Evolutionary conservation across 345 rosid genomes (phyloP).

Genomic region (Brassica nigra): DNA sequence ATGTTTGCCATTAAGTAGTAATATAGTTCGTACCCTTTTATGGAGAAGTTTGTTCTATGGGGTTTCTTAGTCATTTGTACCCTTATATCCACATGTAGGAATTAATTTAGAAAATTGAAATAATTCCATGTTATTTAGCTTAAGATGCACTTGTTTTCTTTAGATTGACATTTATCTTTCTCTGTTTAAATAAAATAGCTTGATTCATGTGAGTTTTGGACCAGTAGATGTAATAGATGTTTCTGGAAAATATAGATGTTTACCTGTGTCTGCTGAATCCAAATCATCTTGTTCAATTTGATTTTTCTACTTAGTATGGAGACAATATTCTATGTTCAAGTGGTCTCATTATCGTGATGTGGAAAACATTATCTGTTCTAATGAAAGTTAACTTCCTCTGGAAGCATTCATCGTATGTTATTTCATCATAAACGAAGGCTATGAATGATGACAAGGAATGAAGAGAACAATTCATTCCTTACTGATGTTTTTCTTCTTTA

Average conservation of each 20-base stretch:
- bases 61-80: constrained; percentile 10
- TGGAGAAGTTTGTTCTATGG: neutral
- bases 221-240: constrained; percentile 4
- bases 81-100: neutral
- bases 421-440: neutral
- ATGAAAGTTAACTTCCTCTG: constrained; percentile 3
- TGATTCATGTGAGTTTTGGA: constrained; percentile 15
- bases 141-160: constrained; percentile 17
- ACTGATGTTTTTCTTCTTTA: no score
- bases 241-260: neutral
- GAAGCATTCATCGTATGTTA: constrained; percentile 3
- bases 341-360: no score
- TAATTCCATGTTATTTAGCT: constrained; percentile 3
- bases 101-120: neutral
- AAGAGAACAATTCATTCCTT: no score
- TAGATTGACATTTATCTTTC: constrained; percentile 5
- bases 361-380: neutral
- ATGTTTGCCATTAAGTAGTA: constrained; percentile 7
- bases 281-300: constrained; percentile 1
- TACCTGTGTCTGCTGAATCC: neutral
- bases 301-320: neutral
- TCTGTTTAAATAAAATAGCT: neutral
- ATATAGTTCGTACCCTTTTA: constrained; percentile 4
- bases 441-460: no score
- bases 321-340: no score